Percentiles rank a stretch among this genome's conserved stretches.
Evolutionary conservation across 768 basidiomycete genomes (phyloP).

Genomic region (Pisolithus sp.): DNA sequence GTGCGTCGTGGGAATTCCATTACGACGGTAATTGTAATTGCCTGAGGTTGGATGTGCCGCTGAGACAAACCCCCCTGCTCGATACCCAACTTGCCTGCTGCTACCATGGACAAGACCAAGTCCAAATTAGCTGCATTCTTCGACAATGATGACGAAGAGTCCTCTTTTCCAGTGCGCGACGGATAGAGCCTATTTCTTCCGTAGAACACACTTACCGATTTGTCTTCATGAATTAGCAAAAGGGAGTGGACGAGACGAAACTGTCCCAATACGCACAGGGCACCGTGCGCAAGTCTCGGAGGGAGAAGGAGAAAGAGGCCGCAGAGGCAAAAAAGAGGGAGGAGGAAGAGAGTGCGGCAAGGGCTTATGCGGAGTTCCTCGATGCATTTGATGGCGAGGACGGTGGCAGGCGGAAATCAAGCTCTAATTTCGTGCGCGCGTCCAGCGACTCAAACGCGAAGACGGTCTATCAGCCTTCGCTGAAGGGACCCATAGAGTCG

Average conservation of each 20-base stretch:
- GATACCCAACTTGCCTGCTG: not conserved
- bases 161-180: slow-evolving; percentile 84
- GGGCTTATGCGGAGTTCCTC: slow-evolving; percentile 78
- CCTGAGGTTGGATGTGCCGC: too few relatives aligned
- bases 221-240: slow-evolving; percentile 60
- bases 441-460: slow-evolving; percentile 31
- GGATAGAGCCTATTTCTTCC: slow-evolving; percentile 60
- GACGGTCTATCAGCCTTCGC: slow-evolving; percentile 37
- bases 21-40: not conserved
- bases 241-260: slow-evolving; percentile 80
- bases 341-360: slow-evolving; percentile 74
- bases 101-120: slow-evolving; percentile 30
- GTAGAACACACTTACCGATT: slow-evolving; percentile 55
- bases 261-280: slow-evolving; percentile 80
- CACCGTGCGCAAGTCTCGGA: slow-evolving; percentile 80
- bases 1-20: slow-evolving; percentile 21
- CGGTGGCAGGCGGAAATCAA: slow-evolving; percentile 39
- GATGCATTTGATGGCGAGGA: slow-evolving; percentile 78
- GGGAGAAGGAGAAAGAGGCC: slow-evolving; percentile 89
- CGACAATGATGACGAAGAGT: slow-evolving; percentile 77
- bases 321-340: slow-evolving; percentile 85
- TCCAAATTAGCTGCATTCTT: slow-evolving; percentile 72
- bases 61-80: not conserved
- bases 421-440: slow-evolving; percentile 58
- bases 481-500: slow-evolving; percentile 24